These are phyloP conservation scores for Lonicera japonica DNA, from an alignment of 129 eudicot species.

Conservation along the genomic window DNA sequence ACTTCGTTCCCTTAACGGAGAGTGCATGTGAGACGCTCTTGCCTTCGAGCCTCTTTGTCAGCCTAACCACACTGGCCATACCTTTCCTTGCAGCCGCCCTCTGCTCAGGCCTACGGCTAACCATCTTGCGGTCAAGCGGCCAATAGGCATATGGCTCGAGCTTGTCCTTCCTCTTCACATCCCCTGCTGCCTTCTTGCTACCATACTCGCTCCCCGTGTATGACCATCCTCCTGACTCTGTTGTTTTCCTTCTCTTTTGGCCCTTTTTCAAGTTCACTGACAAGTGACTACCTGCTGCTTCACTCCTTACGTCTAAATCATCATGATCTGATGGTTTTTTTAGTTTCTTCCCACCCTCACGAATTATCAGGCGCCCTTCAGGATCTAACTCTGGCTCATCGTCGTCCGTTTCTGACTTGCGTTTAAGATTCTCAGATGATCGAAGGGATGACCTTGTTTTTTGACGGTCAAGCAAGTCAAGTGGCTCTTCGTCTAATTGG, in stretches of 20 bases:
- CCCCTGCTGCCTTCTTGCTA: constrained; percentile 96
- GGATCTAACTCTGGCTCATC: constrained; percentile 73
- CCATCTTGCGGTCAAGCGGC: constrained; percentile 97
- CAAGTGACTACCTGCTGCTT: constrained; percentile 33
- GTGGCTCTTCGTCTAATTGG: constrained; percentile 78
- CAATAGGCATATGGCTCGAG: constrained; percentile 97
- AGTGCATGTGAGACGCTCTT: constrained; percentile 65
- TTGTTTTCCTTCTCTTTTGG: constrained; percentile 56
- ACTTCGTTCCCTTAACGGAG: constrained; percentile 35
- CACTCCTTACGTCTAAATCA: constrained; percentile 50
- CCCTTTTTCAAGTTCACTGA: constrained; percentile 36
- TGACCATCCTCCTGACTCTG: constrained; percentile 77
- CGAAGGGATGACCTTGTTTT: constrained; percentile 74
- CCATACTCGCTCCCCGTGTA: constrained; percentile 84
- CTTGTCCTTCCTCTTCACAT: constrained; percentile 86
- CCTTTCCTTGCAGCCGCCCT: constrained; percentile 93
- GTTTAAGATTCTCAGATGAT: constrained; percentile 41
- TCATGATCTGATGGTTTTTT: constrained; percentile 26
- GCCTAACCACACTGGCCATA: constrained; percentile 79
- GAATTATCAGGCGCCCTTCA: constrained; percentile 74
- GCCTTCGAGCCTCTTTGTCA: constrained; percentile 76
- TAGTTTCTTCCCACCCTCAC: constrained; percentile 36
- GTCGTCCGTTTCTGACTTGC: constrained; percentile 51
- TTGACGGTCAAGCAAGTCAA: constrained; percentile 78
- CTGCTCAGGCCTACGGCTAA: constrained; percentile 90